Evolutionary conservation across 2,329 filamentous ascomycete genomes (phyloP).

Genomic region (Claviceps cyperi): DNA sequence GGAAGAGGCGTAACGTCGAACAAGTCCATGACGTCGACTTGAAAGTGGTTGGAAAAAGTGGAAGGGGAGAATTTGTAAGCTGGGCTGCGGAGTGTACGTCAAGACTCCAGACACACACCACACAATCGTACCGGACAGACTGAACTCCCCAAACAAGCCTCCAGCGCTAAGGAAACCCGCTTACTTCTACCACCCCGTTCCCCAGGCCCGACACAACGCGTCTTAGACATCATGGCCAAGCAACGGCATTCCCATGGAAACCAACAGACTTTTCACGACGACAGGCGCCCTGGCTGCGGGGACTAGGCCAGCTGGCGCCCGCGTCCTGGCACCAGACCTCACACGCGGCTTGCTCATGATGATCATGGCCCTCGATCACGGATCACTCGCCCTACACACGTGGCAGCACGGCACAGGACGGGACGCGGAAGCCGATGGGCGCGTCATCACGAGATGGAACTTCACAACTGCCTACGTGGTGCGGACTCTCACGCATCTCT

Average conservation of each 20-base stretch:
- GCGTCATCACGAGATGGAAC: conserved; percentile 23
- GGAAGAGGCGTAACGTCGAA: no score
- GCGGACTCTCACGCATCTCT: conserved; percentile 29
- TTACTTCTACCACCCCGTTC: conserved; percentile 9
- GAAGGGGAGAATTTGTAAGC: no score
- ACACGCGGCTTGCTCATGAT: conserved; percentile 30
- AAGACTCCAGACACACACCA: no score
- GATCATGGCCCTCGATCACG: conserved; percentile 31
- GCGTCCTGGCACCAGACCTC: conserved; percentile 28
- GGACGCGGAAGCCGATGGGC: conserved; percentile 22
- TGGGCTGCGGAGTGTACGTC: no score
- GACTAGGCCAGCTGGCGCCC: conserved; percentile 5
- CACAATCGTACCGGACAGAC: neutral
- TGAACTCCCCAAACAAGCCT: neutral
- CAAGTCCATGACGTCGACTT: no score
- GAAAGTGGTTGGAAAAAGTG: no score
- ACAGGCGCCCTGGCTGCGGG: neutral
- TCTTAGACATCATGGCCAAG: neutral
- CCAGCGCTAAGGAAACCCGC: conserved; percentile 3
- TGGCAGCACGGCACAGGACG: conserved; percentile 27
- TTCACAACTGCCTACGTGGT: conserved; percentile 21
- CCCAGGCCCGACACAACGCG: conserved; percentile 4
- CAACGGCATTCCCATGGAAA: neutral
- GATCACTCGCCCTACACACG: conserved; percentile 21
- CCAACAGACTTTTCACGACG: neutral